Base-by-base conservation (phyloP, 2,329 filamentous ascomycete genomes). In the Colletotrichum chlorophyti region DNA sequence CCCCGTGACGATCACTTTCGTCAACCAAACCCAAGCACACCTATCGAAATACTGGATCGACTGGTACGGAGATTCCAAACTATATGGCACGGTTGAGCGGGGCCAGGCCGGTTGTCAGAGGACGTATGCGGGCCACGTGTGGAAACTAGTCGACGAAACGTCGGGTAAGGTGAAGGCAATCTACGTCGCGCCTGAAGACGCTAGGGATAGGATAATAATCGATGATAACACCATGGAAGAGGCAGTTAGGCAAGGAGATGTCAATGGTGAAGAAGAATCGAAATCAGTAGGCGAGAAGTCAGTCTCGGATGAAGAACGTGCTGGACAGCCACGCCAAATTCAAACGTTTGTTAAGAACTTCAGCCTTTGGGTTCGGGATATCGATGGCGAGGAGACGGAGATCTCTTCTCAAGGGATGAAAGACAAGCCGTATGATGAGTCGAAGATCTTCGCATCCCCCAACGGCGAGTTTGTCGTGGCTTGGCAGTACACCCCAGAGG, bases 41-140 rank as follows among this genome's bases (percentile, higher is more conserved):
- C 41, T 70, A 17, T 58, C 50, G 5, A 53, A 63, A 17, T 65
- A 59, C 6, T 70, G 68, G 66, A 65, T 70, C 15, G 61, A 65
- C 38, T 65, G 64, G 54, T 24, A 63, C 4, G 62, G 55, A 2
- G 62, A 65, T 7, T 21, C 64, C 11, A 26, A 52, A 1, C 54
- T 49, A 12, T 68, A 65, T 15, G 45, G 41, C 15, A 32, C 11
- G 10, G 43, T 45, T 17, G 46, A 47, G 4, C 24, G 15, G 14
- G 43, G 50, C 1, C 7, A 29, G n/a, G 17, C 10, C 3, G 8
- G 12, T n/a, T 24, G 24, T 15, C 50, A 61, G n/a, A 34, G 37
- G 9, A 53, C 61, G 3, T 61, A 45, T 19, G 29, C 61, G 5
- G 42, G 50, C 23, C 61, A 64, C 27, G 51, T 50, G 17, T 63